Evolutionary conservation across 306 rosid species (phyloP).

Genomic region (Hippophae tibetana): DNA sequence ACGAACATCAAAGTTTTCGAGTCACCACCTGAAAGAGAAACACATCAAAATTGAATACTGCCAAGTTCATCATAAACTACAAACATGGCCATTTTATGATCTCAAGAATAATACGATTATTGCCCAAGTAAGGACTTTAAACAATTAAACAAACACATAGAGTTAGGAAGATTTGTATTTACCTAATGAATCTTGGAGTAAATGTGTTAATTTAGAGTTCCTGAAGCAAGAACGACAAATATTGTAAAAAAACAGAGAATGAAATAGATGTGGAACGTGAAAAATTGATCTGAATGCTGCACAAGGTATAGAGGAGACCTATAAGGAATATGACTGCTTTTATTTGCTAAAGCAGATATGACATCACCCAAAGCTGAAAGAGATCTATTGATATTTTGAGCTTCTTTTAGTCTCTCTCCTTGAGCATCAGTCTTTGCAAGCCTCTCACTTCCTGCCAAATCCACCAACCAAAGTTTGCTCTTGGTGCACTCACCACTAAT

Average conservation of each 20-base stretch:
- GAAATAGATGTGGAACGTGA: background rate
- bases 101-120: background rate
- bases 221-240: slow-evolving; percentile 36
- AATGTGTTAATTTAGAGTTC: slow-evolving; percentile 86
- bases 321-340: slow-evolving; percentile 80
- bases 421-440: slow-evolving; percentile 78
- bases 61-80: background rate
- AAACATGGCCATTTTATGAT: background rate
- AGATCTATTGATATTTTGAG: slow-evolving; percentile 77
- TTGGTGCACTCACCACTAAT: slow-evolving; percentile 62
- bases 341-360: slow-evolving; percentile 70
- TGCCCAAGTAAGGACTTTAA: slow-evolving; percentile 7
- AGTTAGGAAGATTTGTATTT: slow-evolving; percentile 10
- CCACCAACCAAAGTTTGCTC: slow-evolving; percentile 93
- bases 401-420: slow-evolving; percentile 80
- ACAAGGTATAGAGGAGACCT: slow-evolving; percentile 34
- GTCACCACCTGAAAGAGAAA: slow-evolving; percentile 57
- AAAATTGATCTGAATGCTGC: slow-evolving; percentile 5
- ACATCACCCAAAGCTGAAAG: slow-evolving; percentile 94
- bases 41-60: background rate
- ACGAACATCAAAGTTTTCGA: slow-evolving; percentile 84
- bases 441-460: slow-evolving; percentile 94
- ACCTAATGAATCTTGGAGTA: slow-evolving; percentile 94
- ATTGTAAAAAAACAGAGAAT: slow-evolving; percentile 9
- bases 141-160: slow-evolving; percentile 7